phyloP scores from a whole-genome alignment of 2,329 filamentous ascomycete species.

The Fusarium albosuccineum region DNA sequence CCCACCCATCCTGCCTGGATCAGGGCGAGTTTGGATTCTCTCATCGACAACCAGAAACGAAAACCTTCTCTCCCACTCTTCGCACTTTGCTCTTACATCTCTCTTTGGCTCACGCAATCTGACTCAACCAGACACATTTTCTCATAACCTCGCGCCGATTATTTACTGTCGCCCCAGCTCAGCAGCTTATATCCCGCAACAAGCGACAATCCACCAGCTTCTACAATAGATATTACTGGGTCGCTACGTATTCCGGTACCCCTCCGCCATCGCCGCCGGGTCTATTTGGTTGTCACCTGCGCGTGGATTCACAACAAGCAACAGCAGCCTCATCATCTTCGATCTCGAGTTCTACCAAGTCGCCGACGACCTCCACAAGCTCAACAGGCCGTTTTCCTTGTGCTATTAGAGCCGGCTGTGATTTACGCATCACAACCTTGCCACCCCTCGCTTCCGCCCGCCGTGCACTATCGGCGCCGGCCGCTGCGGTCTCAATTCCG shows the following conservation, averaged over 20 bases:
- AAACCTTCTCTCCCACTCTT: conserved; percentile 38
- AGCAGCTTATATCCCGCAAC: background rate
- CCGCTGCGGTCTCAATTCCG: conserved; percentile 29
- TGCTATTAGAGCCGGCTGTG: conserved; percentile 20
- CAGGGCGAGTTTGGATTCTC: conserved; percentile 28
- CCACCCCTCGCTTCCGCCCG: conserved; percentile 31
- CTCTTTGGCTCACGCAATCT: conserved; percentile 11
- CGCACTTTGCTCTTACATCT: conserved; percentile 33
- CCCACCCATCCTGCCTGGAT: conserved; percentile 30
- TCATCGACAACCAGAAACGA: conserved; percentile 36
- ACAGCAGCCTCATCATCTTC: conserved; percentile 23
- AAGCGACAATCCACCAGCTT: conserved; percentile 13
- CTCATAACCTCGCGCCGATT: background rate
- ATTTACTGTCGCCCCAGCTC: background rate
- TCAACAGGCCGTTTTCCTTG: conserved; percentile 1
- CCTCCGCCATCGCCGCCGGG: conserved; percentile 30
- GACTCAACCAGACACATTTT: conserved; percentile 2
- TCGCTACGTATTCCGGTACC: conserved; percentile 19
- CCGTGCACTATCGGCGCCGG: conserved; percentile 36
- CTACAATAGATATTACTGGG: conserved; percentile 22
- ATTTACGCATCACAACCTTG: conserved; percentile 31
- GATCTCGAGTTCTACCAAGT: conserved; percentile 11
- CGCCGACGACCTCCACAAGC: background rate
- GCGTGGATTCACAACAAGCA: conserved; percentile 16
- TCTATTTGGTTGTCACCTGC: conserved; percentile 23